Evolutionary conservation across 768 basidiomycete genomes (phyloP).

Genomic region (Mrakia blollopis): DNA sequence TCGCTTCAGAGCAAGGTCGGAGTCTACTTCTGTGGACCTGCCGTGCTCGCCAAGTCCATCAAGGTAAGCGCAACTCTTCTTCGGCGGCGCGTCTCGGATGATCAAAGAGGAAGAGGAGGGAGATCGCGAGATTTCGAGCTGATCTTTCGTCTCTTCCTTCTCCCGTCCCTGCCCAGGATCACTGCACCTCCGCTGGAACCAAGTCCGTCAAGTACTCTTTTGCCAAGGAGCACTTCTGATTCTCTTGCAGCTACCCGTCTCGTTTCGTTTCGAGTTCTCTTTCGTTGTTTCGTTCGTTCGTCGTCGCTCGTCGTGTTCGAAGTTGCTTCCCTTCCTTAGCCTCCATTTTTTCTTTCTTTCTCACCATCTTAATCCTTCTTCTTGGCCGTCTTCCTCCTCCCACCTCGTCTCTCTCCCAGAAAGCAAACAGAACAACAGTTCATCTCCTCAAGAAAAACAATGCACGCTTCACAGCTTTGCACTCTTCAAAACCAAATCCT

Average conservation of each 20-base stretch:
- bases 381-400: no score
- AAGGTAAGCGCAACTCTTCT: conserved; percentile 41
- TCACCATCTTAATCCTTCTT: no score
- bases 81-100: no score
- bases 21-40: conserved; percentile 86
- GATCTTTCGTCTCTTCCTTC: no score
- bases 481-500: background rate
- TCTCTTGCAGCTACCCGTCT: background rate
- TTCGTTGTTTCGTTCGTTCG: background rate
- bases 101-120: no score
- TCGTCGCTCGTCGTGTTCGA: background rate
- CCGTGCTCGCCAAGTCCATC: conserved; percentile 66
- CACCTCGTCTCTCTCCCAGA: no score
- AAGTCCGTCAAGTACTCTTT: conserved; percentile 68
- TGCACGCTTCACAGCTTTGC: background rate
- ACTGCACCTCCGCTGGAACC: conserved; percentile 56
- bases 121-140: no score
- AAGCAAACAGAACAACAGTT: no score
- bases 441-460: no score
- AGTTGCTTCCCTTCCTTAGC: background rate
- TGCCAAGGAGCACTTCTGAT: conserved; percentile 59
- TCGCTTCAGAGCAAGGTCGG: conserved; percentile 79
- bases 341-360: background rate
- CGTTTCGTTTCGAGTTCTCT: background rate
- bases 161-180: conserved; percentile 44